Base-by-base conservation (phyloP, 164 flowering plant genomes). In the Sextonia rubra region DNA sequence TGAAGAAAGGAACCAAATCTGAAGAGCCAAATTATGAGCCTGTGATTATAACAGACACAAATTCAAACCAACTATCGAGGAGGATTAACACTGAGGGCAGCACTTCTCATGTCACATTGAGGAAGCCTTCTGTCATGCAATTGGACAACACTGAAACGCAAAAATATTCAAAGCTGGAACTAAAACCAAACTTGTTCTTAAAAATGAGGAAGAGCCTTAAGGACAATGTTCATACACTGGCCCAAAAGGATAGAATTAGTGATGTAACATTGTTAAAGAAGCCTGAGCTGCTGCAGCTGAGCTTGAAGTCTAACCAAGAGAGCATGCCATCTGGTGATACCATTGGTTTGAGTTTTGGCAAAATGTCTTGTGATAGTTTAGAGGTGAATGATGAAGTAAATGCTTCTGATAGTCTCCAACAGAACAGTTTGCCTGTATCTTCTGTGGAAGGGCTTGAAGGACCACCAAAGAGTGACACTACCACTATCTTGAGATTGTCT, bases 71-170 rank as follows among this genome's bases (percentile, higher is more conserved):
- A 66, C 75, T 83, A 49, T 70, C 66, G 24, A 68, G 65, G 60
- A 82, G 73, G 71, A 64, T 61, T 56, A 68, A 25, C 76, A 71
- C 62, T 3, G 84, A 78, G 66, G 44, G 15, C 44, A 64, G 78
- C 47, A 82, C 82, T 61, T 90, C 92, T n/a, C 84, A 85, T 80
- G 89, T 90, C 70, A 76, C 82, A 29, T 77, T 92, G 86, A 81
- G 97, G 75, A 92, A 84, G 81, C 97, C 97, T 25, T 60, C 82
- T 18, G 52, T 73, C 23, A 76, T 66, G 77, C 77, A 78, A 47
- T 88, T 80, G 48, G 88, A 77, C 81, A 82, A 81, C 44, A 77
- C 74, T 23, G 77, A 79, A 44, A 49, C 20, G 26, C 71, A 69
- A 30, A 75, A 72, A 69, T 48, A 71, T 25, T 76, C 79, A 29